phyloP scores from a whole-genome alignment of 2,329 filamentous ascomycete genomes.

The Fusarium equiseti region DNA sequence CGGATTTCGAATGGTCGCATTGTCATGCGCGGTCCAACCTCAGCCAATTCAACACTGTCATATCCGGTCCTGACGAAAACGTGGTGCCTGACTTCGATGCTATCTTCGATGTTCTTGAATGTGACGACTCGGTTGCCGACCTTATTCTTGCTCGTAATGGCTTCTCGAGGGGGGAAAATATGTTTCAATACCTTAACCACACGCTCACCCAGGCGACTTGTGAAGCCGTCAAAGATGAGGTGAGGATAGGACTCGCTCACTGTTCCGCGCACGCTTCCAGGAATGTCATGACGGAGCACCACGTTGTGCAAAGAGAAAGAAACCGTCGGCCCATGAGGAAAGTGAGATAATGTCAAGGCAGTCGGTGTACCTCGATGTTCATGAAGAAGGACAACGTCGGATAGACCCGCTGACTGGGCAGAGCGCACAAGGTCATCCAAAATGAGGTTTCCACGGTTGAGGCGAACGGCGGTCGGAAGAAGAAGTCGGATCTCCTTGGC shows the following conservation, averaged over 20 bases:
- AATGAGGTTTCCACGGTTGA: conserved; percentile 93
- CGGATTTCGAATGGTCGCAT: conserved; percentile 96
- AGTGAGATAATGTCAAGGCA: conserved; percentile 86
- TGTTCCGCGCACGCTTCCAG: conserved; percentile 85
- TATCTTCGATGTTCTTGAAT: conserved; percentile 93
- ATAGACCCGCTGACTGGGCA: conserved; percentile 82
- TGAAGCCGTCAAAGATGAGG: conserved; percentile 95
- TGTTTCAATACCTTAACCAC: conserved; percentile 94
- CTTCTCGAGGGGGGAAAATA: conserved; percentile 89
- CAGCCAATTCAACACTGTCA: conserved; percentile 87
- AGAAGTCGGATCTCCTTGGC: conserved; percentile 90
- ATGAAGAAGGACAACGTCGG: conserved; percentile 88
- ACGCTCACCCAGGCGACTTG: conserved; percentile 80
- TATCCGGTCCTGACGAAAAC: conserved; percentile 96
- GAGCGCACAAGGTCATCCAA: conserved; percentile 86
- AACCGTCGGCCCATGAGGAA: conserved; percentile 83
- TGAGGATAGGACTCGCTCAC: conserved; percentile 95
- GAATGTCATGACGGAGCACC: conserved; percentile 91
- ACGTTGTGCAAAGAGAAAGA: conserved; percentile 94
- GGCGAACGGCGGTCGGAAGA: conserved; percentile 84
- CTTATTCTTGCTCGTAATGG: conserved; percentile 76
- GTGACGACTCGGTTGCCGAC: conserved; percentile 90
- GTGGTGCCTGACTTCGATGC: conserved; percentile 84
- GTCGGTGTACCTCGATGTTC: conserved; percentile 95
- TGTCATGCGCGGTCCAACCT: conserved; percentile 96